A percentile compares a stretch with the other conserved stretches of the same genome.
Evolutionary conservation across 176 grass and related monocot species (phyloP).

Genomic region (Carex cristatella): DNA sequence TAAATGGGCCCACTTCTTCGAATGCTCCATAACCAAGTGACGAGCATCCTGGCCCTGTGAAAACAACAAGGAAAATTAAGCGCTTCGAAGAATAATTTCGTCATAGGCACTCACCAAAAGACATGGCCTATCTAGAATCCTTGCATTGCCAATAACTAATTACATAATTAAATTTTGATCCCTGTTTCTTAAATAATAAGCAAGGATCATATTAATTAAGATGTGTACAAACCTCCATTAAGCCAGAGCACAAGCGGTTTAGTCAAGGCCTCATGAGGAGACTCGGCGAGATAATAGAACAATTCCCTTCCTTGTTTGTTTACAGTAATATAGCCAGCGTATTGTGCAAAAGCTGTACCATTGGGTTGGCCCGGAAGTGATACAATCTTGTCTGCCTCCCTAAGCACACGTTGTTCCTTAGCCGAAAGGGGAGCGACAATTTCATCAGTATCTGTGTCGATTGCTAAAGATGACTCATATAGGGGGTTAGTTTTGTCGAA

Average conservation of each 20-base stretch:
- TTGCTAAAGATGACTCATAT: background rate
- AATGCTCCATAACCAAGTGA: constrained; percentile 91
- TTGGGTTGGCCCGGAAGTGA: constrained; percentile 66
- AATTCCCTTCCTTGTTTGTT: constrained; percentile 54
- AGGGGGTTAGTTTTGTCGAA: background rate
- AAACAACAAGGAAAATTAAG: background rate
- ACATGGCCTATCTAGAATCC: background rate
- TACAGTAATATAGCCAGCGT: constrained; percentile 74
- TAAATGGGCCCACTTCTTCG: constrained; percentile 90
- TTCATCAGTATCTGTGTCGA: background rate
- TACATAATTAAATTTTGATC: background rate
- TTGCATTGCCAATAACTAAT: background rate
- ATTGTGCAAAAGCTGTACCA: constrained; percentile 57
- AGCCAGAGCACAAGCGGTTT: constrained; percentile 96
- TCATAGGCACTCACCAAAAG: background rate
- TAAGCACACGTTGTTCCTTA: background rate
- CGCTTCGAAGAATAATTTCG: background rate
- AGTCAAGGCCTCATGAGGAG: constrained; percentile 54
- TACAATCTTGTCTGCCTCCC: constrained; percentile 41
- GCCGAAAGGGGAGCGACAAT: background rate
- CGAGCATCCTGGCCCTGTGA: constrained; percentile 82
- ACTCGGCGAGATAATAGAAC: constrained; percentile 93
- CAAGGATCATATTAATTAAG: background rate
- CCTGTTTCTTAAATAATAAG: background rate
- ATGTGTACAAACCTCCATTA: constrained; percentile 59